A percentile compares a stretch with the other conserved stretches of the same genome.
phyloP scores from a whole-genome alignment of 768 basidiomycete genomes.

The Leccinum arenicola region DNA sequence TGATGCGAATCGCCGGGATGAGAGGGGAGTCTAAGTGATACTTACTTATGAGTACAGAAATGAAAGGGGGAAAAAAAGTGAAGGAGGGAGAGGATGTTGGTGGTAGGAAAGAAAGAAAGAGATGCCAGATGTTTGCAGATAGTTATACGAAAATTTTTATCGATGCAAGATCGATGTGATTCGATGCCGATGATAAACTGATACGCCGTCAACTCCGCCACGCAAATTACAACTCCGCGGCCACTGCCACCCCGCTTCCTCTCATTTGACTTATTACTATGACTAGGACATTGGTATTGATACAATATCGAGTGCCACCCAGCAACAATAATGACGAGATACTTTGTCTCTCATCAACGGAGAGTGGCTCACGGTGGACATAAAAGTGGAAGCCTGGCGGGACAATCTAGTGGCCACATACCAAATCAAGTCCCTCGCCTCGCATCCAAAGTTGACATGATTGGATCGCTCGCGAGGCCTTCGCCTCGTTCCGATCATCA shows the following conservation, averaged over 20 bases:
- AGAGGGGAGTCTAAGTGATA: conserved; percentile 15
- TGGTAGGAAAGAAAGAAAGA: conserved; percentile 37
- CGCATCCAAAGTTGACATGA: not conserved
- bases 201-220: conserved; percentile 42
- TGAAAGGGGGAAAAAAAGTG: conserved; percentile 31
- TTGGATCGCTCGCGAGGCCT: not conserved
- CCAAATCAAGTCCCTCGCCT: conserved; percentile 4
- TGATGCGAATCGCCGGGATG: conserved; percentile 24
- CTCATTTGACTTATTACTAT: not conserved
- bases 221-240: conserved; percentile 16
- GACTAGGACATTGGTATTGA: not conserved
- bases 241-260: not conserved
- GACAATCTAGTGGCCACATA: conserved; percentile 11
- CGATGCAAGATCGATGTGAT: conserved; percentile 64
- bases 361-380: conserved; percentile 12
- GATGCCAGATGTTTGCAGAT: conserved; percentile 45
- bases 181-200: conserved; percentile 44
- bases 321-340: conserved; percentile 6
- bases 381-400: conserved; percentile 6
- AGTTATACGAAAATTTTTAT: conserved; percentile 69
- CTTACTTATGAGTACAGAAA: conserved; percentile 45
- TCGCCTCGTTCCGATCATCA: conserved; percentile 20
- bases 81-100: conserved; percentile 33
- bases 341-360: conserved; percentile 6
- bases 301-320: conserved; percentile 9